These are phyloP conservation scores for Choricystis sp. DNA, from an alignment of 139 green algal species.

Conservation along the genomic window DNA sequence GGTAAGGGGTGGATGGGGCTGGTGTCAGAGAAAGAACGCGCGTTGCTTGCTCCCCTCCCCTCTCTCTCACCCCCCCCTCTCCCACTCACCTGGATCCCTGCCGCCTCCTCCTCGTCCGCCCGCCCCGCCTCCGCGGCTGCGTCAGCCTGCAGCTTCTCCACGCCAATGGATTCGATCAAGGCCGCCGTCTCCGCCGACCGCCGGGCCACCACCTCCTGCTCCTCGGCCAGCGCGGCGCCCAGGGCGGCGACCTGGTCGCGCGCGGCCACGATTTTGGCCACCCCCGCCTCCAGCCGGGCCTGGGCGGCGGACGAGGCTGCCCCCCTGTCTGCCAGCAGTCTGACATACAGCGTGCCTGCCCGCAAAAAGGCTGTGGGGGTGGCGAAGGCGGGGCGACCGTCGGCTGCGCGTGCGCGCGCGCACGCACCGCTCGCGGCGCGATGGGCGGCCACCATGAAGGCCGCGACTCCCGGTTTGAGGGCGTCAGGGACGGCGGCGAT, in stretches of 20 bases:
- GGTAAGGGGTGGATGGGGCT: too few relatives aligned
- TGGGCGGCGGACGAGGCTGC: too few relatives aligned
- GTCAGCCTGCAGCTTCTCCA: slow-evolving; percentile 76
- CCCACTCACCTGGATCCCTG: slow-evolving; percentile 22
- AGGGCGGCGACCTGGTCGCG: slow-evolving; percentile 54
- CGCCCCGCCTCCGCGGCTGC: slow-evolving; percentile 60
- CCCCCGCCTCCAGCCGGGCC: background rate
- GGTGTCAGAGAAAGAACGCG: too few relatives aligned
- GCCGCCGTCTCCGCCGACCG: slow-evolving; percentile 64
- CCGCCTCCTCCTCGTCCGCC: slow-evolving; percentile 47
- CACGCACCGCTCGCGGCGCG: background rate
- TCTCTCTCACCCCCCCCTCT: too few relatives aligned
- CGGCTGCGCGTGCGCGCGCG: too few relatives aligned
- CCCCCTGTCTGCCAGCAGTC: background rate
- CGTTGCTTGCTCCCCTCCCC: slow-evolving; percentile 15
- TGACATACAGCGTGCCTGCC: background rate
- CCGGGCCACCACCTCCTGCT: slow-evolving; percentile 77
- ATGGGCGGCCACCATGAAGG: background rate
- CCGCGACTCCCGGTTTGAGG: background rate
- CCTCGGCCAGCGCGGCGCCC: slow-evolving; percentile 56
- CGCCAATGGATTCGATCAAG: slow-evolving; percentile 75
- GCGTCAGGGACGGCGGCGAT: slow-evolving; percentile 24
- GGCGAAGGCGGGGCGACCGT: background rate
- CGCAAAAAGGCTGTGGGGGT: background rate
- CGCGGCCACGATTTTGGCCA: background rate